Percentiles rank a stretch among this genome's conserved stretches.
phyloP scores from a whole-genome alignment of 208 protist genomes.

The Phytomonas sp. region DNA sequence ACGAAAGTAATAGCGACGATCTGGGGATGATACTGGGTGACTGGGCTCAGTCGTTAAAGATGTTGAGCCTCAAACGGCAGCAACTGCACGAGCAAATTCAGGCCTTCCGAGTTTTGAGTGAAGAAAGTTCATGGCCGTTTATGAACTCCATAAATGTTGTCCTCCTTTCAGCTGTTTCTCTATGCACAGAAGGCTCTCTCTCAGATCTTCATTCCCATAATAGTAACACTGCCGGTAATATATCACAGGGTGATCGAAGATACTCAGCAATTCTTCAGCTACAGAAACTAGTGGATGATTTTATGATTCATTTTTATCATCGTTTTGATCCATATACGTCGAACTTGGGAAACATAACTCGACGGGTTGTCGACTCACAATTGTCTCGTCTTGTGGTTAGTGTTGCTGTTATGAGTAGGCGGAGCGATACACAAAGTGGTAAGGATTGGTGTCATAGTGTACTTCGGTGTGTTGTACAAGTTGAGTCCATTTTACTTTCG shows the following conservation, averaged over 20 bases:
- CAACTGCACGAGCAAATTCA: slow-evolving; percentile 28
- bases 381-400: slow-evolving; percentile 21
- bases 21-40: background rate
- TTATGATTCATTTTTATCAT: slow-evolving; percentile 30
- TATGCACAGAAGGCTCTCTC: background rate
- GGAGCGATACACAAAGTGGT: background rate
- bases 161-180: slow-evolving; percentile 19
- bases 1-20: background rate
- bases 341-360: slow-evolving; percentile 11
- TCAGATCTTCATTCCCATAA: background rate
- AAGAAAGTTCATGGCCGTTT: slow-evolving; percentile 34
- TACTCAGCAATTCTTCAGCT: slow-evolving; percentile 18
- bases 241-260: slow-evolving; percentile 13
- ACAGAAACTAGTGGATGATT: slow-evolving; percentile 23
- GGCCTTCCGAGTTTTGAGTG: slow-evolving; percentile 23
- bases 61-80: slow-evolving; percentile 19
- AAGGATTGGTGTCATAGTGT: background rate
- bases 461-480: background rate
- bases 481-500: background rate
- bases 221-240: background rate
- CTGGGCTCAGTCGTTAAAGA: slow-evolving; percentile 14
- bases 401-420: background rate
- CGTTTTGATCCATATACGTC: slow-evolving; percentile 26
- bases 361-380: slow-evolving; percentile 19
- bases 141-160: slow-evolving; percentile 25